These are phyloP conservation scores for Leishmania lainsoni DNA, from an alignment of 208 protist species.

Conservation along the genomic window DNA sequence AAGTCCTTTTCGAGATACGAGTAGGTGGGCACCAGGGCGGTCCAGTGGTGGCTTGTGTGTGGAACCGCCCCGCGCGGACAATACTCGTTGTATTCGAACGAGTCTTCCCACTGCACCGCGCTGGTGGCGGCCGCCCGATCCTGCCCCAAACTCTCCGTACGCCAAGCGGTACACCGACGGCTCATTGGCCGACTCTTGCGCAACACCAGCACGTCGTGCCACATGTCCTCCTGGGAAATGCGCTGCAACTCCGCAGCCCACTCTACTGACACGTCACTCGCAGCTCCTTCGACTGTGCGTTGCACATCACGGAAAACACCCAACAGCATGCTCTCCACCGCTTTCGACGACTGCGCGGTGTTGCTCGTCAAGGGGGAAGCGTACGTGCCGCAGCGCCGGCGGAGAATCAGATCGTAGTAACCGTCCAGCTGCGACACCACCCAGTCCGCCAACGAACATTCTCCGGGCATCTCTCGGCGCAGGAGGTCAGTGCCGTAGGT, in stretches of 20 bases:
- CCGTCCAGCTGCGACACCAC: constrained; percentile 58
- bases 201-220: constrained; percentile 68
- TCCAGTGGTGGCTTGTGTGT: constrained; percentile 70
- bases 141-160: background rate
- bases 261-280: background rate
- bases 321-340: constrained; percentile 6
- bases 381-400: constrained; percentile 35
- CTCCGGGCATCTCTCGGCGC: background rate
- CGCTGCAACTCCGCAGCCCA: constrained; percentile 15
- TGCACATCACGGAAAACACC: background rate
- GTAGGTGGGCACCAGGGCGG: constrained; percentile 69
- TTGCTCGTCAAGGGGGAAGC: background rate
- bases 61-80: constrained; percentile 44
- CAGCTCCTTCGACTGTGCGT: background rate
- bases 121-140: background rate
- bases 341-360: constrained; percentile 1
- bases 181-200: constrained; percentile 36
- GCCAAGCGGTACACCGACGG: constrained; percentile 9
- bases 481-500: constrained; percentile 32
- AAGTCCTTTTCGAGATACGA: constrained; percentile 77
- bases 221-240: constrained; percentile 22
- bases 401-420: constrained; percentile 63
- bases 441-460: constrained; percentile 36
- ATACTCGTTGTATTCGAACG: constrained; percentile 85
- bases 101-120: constrained; percentile 64